phyloP scores from a whole-genome alignment of 768 basidiomycete species.

The Auriscalpium vulgare region DNA sequence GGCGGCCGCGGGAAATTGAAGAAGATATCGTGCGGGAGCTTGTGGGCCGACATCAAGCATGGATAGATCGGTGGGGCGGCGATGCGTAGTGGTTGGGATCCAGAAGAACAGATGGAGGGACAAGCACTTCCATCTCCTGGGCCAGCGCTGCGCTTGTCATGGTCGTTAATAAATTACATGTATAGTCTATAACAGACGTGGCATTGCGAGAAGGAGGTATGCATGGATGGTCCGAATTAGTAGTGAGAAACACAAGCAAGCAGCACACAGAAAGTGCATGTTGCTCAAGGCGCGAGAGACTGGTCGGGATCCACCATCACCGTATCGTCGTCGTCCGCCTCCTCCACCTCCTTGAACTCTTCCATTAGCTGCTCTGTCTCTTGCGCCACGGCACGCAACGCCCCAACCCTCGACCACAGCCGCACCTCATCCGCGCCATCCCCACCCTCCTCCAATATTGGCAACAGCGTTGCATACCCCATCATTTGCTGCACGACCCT shows the following conservation, averaged over 20 bases:
- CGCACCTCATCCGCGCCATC: constrained; percentile 18
- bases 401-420: constrained; percentile 24
- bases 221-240: too few relatives aligned
- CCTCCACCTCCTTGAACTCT: constrained; percentile 8
- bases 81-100: too few relatives aligned
- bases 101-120: too few relatives aligned
- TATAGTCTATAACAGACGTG: background rate
- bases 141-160: too few relatives aligned
- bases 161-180: background rate
- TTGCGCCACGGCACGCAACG: constrained; percentile 9
- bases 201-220: background rate
- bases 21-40: constrained; percentile 81
- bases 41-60: constrained; percentile 61
- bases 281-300: background rate
- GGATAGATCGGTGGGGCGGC: constrained; percentile 36
- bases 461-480: constrained; percentile 54
- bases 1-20: constrained; percentile 72
- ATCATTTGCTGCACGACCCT: constrained; percentile 53
- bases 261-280: too few relatives aligned
- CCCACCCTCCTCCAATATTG: constrained; percentile 30
- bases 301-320: background rate
- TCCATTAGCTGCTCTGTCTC: constrained; percentile 17
- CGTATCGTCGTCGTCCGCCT: background rate
- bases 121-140: too few relatives aligned
- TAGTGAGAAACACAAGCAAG: too few relatives aligned